Conservation (phyloP, 1,284 basidiomycete species). For the Cryptococcus sp. region DNA sequence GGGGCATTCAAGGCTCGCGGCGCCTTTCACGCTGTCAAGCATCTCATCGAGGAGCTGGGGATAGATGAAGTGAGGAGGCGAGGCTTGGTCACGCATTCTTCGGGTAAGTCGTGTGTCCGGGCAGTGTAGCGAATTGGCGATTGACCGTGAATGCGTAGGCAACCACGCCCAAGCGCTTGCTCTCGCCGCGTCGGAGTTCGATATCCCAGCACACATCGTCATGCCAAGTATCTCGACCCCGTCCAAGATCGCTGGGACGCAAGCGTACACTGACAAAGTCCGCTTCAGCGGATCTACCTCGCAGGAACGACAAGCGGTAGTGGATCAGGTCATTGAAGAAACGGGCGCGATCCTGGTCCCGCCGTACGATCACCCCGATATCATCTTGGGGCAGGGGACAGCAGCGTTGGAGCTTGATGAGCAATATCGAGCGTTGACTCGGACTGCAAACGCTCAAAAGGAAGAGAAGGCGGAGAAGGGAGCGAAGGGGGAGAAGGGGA, state of each 20-base stretch:
- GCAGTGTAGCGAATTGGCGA: too few species aligned
- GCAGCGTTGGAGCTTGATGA: slow-evolving; percentile 27
- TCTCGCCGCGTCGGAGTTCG: slow-evolving; percentile 23
- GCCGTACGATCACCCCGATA: slow-evolving; percentile 38
- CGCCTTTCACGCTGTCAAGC: slow-evolving; percentile 25
- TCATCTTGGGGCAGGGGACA: slow-evolving; percentile 36
- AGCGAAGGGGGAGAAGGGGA: background rate
- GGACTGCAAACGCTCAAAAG: background rate
- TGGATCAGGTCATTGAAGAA: slow-evolving; percentile 25
- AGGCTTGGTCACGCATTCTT: slow-evolving; percentile 30
- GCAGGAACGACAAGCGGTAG: slow-evolving; percentile 29
- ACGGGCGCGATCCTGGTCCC: slow-evolving; percentile 31
- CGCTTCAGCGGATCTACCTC: slow-evolving; percentile 27
- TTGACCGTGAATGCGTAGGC: slow-evolving; percentile 6
- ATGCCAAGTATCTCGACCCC: slow-evolving; percentile 36
- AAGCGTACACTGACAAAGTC: slow-evolving; percentile 26
- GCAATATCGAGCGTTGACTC: slow-evolving; percentile 15
- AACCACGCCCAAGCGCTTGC: slow-evolving; percentile 35
- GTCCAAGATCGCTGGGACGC: slow-evolving; percentile 33
- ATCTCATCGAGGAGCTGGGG: slow-evolving; percentile 23
- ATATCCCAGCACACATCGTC: slow-evolving; percentile 31
- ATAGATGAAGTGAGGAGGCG: slow-evolving; percentile 21
- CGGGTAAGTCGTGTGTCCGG: slow-evolving; percentile 13
- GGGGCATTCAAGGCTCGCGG: slow-evolving; percentile 33
- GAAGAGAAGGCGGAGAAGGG: background rate